Evolutionary conservation across 2,329 filamentous ascomycete species (phyloP).

Genomic region (Exophiala sp.): DNA sequence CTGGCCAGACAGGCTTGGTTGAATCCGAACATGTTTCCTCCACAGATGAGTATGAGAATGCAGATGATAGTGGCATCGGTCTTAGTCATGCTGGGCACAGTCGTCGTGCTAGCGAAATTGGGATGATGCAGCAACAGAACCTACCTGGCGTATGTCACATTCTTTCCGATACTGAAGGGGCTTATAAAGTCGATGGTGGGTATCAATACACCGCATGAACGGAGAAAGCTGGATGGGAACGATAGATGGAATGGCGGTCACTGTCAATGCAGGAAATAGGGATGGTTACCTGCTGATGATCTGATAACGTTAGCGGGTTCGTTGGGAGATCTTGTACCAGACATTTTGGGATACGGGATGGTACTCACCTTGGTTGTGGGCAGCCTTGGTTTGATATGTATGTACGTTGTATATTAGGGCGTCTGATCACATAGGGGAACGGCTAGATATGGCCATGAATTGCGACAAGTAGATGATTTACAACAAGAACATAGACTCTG

Average conservation of each 20-base stretch:
- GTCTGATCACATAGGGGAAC: no score
- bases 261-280: not conserved
- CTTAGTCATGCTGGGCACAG: slow-evolving; percentile 17
- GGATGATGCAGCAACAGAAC: slow-evolving; percentile 8
- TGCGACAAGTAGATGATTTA: no score
- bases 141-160: slow-evolving; percentile 17
- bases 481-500: no score
- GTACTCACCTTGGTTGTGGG: no score
- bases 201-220: slow-evolving; percentile 14
- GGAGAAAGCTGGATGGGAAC: not conserved
- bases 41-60: slow-evolving; percentile 19
- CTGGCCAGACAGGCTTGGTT: slow-evolving; percentile 13
- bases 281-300: slow-evolving; percentile 2
- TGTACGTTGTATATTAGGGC: no score
- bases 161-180: slow-evolving; percentile 9
- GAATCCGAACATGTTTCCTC: slow-evolving; percentile 15
- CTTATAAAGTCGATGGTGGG: not conserved
- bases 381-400: no score
- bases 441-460: no score
- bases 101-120: slow-evolving; percentile 21
- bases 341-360: not conserved
- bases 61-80: slow-evolving; percentile 28
- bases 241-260: not conserved
- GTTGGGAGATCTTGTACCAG: not conserved
- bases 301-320: not conserved